Percentiles rank a stretch among this genome's conserved stretches.
Evolutionary conservation across 2,329 filamentous ascomycete species (phyloP).

Genomic region (Diaporthe sp.): DNA sequence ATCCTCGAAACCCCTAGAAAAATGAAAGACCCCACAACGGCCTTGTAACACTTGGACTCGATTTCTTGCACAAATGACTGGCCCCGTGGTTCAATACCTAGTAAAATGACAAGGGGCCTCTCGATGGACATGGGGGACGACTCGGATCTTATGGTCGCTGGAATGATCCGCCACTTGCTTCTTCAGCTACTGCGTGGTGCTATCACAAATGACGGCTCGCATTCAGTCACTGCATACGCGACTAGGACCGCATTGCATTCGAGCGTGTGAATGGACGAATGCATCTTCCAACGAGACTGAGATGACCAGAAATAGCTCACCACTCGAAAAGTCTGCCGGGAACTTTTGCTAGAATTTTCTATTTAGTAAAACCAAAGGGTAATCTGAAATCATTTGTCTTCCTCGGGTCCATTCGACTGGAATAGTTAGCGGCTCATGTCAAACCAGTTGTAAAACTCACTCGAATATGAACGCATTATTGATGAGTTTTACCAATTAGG

Average conservation of each 20-base stretch:
- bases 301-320: neutral
- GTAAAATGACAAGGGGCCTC: neutral
- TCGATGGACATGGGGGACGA: neutral
- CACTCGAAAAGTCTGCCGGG: neutral
- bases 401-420: too few species aligned
- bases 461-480: neutral
- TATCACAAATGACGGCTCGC: constrained; percentile 25
- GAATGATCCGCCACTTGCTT: constrained; percentile 8
- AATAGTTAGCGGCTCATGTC: too few species aligned
- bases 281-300: neutral
- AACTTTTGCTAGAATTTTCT: neutral
- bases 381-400: neutral
- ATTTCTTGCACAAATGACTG: neutral
- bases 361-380: neutral
- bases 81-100: neutral
- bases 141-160: neutral
- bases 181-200: neutral
- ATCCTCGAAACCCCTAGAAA: neutral
- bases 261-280: neutral
- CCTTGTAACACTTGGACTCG: neutral
- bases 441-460: neutral
- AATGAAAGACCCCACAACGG: neutral
- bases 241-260: neutral
- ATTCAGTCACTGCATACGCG: constrained; percentile 15
- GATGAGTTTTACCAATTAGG: too few species aligned